Base-by-base conservation (phyloP, 768 basidiomycete species). In the Suillus placidus region DNA sequence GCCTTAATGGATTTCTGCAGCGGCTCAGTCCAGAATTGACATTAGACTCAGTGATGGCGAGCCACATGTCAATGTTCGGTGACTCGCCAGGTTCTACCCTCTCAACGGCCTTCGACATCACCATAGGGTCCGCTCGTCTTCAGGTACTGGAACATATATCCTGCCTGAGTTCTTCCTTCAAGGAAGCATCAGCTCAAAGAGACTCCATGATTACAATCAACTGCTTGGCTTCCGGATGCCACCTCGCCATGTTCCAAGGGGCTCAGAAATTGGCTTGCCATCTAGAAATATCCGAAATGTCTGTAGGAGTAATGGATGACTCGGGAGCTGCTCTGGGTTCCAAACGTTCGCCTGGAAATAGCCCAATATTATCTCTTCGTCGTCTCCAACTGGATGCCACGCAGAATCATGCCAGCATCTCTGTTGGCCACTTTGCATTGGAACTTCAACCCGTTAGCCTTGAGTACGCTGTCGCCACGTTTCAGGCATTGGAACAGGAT, bases 71-170 rank as follows among this genome's bases (percentile, higher is more conserved):
- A 64, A 70, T 57, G 57, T 76, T 80, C 51, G 69, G 76, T 60
- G 73, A 76, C 69, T 37, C 68, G 54, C 63, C 70, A 64, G 52
- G 56, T 30, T 14, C 68, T 18, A 64, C 42, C 18, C 61, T 70
- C 5, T 71, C 67, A 35, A 72, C 74, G 5, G 66, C 79, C 38
- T 71, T 88, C 37, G 84, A 88, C 63, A 64, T 84, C 35, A 69
- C 72, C 7, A 49, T 89, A 20, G 77, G 81, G 13, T 78, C 76
- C 6, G 67, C 80, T 10, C 78, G 72, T 43, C 54, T 86, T n/a
- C 80, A 77, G 63, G 68, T 84, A 23, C 67, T 85, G 45, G 89
- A 88, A 52, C 84, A 84, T 62, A 73, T 86, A 47, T 40, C 26
- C 30, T 35, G 20, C 14, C 64, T 23, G 30, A 12, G 30, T 30